Evolutionary conservation across 768 basidiomycete genomes (phyloP).

Genomic region (Leccinum incarnatum): DNA sequence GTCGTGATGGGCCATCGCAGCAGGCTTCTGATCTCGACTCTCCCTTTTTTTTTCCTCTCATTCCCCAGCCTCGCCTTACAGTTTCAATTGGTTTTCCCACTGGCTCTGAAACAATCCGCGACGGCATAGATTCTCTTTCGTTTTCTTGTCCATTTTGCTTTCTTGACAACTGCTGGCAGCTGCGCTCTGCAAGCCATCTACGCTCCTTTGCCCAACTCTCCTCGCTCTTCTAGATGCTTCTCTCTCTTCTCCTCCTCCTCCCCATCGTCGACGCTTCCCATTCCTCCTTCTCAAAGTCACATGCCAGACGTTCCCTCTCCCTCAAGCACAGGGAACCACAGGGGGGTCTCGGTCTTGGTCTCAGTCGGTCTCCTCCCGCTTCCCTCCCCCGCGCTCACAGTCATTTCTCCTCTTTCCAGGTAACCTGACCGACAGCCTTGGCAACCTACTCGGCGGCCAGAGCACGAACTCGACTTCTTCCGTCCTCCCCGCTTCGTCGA

Average conservation of each 20-base stretch:
- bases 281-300: constrained; percentile 36
- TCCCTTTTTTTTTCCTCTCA: background rate
- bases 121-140: background rate
- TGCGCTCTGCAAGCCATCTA: constrained; percentile 23
- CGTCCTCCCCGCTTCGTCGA: constrained; percentile 9
- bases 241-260: constrained; percentile 27
- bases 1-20: background rate
- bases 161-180: background rate
- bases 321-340: constrained; percentile 24
- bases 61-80: background rate
- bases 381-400: background rate
- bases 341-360: constrained; percentile 8
- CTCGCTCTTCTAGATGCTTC: constrained; percentile 25
- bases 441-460: background rate
- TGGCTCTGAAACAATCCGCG: background rate
- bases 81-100: background rate
- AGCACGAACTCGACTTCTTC: constrained; percentile 9
- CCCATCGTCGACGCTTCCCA: constrained; percentile 36
- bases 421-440: background rate
- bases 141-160: background rate
- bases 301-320: constrained; percentile 28
- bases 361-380: constrained; percentile 8
- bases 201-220: constrained; percentile 37
- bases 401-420: background rate
- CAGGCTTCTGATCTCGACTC: background rate